phyloP scores from a whole-genome alignment of 805 yeast species.

The Saitoella complicata region DNA sequence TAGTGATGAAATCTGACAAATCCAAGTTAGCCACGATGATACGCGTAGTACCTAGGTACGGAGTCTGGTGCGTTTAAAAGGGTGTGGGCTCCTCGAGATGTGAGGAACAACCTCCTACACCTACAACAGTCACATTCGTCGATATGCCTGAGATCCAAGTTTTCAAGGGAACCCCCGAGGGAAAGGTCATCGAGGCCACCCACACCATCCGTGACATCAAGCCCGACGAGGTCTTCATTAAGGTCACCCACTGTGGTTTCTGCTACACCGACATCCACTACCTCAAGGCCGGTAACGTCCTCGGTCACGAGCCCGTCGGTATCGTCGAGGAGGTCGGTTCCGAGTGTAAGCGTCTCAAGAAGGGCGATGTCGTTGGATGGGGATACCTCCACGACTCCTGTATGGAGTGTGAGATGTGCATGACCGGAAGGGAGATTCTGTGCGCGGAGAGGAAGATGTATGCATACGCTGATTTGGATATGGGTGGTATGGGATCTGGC shows the following conservation, averaged over 20 bases:
- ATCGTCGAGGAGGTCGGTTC: constrained; percentile 1
- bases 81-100: no score
- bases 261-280: constrained; percentile 3
- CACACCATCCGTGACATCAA: not conserved
- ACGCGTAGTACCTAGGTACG: no score
- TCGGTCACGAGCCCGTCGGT: constrained; percentile 4
- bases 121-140: no score
- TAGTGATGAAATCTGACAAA: no score
- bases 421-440: not conserved
- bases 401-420: not conserved
- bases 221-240: constrained; percentile 1
- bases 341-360: not conserved
- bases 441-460: not conserved
- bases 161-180: not conserved
- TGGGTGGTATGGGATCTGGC: constrained; percentile 18
- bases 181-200: not conserved
- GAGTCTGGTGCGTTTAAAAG: no score
- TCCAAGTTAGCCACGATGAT: no score
- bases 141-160: not conserved
- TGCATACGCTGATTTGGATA: not conserved
- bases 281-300: not conserved
- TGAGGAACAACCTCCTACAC: no score
- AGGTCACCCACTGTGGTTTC: constrained; percentile 3
- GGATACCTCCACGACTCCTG: constrained; percentile 1
- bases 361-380: constrained; percentile 1